Conservation (phyloP, 2,329 filamentous ascomycete genomes). For the Aschersonia sp. region DNA sequence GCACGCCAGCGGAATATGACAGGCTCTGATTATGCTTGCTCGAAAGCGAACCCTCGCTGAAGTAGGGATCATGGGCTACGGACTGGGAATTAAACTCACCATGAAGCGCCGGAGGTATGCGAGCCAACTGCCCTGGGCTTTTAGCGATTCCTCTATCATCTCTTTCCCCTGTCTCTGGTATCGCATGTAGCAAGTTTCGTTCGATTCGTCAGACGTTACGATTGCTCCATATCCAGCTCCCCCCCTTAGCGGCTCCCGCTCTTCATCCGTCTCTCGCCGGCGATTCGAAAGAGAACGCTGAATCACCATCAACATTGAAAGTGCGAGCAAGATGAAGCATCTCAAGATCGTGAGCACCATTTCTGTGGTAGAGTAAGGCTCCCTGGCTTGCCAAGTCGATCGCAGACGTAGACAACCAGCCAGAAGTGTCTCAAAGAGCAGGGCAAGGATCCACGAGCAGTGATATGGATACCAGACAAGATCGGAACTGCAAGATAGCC, state of each 20-base stretch:
- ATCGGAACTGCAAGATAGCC: constrained; percentile 33
- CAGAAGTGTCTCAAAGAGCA: constrained; percentile 38
- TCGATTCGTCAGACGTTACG: constrained; percentile 20
- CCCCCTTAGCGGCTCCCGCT: constrained; percentile 41
- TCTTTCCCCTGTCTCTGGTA: constrained; percentile 38
- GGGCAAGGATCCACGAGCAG: constrained; percentile 45
- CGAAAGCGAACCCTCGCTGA: too few species aligned
- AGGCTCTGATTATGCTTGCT: too few species aligned
- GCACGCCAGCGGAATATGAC: too few species aligned
- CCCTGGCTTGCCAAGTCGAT: constrained; percentile 1
- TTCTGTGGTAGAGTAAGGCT: constrained; percentile 11
- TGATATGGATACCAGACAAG: constrained; percentile 49
- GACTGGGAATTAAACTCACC: too few species aligned
- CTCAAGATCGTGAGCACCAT: constrained; percentile 8
- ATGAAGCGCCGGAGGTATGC: constrained; percentile 62
- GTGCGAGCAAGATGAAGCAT: constrained; percentile 12
- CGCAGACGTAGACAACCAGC: constrained; percentile 9
- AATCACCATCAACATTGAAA: constrained; percentile 12
- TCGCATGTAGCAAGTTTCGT: constrained; percentile 40
- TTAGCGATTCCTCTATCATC: constrained; percentile 52
- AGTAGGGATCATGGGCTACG: too few species aligned
- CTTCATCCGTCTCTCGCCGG: constrained; percentile 29
- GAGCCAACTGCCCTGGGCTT: constrained; percentile 63
- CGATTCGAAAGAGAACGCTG: constrained; percentile 12
- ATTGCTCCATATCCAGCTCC: constrained; percentile 27